phyloP scores from a whole-genome alignment of 2,329 filamentous ascomycete species.

The Aspergillus aculeatus region DNA sequence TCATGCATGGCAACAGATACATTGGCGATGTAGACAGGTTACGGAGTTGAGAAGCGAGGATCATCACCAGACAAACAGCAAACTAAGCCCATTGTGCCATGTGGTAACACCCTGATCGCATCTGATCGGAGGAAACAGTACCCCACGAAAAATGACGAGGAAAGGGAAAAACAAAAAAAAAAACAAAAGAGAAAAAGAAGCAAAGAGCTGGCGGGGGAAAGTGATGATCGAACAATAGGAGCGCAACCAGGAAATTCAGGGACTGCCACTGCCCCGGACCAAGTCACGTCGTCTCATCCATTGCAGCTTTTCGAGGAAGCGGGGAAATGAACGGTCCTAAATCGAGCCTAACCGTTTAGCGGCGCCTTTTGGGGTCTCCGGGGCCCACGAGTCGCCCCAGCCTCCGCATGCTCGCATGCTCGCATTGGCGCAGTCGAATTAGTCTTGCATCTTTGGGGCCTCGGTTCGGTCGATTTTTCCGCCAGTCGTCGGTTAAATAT shows the following conservation, averaged over 20 bases:
- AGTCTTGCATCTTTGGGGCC: not conserved
- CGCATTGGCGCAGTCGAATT: no score
- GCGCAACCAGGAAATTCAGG: not conserved
- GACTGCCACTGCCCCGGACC: not conserved
- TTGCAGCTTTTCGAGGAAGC: not conserved
- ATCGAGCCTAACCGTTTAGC: not conserved
- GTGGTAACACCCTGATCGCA: not conserved
- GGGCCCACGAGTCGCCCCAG: not conserved
- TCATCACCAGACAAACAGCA: constrained; percentile 13
- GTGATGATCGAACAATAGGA: not conserved
- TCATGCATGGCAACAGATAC: constrained; percentile 18
- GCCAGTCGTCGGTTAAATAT: not conserved
- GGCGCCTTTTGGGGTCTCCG: not conserved
- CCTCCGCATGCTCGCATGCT: not conserved
- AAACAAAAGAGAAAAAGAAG: not conserved
- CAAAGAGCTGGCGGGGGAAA: no score
- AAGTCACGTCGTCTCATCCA: no score
- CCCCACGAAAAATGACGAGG: not conserved
- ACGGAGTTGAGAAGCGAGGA: not conserved
- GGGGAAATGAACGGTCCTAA: not conserved
- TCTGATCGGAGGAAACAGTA: not conserved
- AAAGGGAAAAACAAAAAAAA: no score
- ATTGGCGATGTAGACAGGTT: not conserved
- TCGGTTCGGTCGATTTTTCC: not conserved
- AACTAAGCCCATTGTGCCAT: constrained; percentile 1